Percentiles rank a stretch among this genome's conserved stretches.
Conservation (phyloP, 495 filamentous ascomycete species). For the Cercophora scortea region DNA sequence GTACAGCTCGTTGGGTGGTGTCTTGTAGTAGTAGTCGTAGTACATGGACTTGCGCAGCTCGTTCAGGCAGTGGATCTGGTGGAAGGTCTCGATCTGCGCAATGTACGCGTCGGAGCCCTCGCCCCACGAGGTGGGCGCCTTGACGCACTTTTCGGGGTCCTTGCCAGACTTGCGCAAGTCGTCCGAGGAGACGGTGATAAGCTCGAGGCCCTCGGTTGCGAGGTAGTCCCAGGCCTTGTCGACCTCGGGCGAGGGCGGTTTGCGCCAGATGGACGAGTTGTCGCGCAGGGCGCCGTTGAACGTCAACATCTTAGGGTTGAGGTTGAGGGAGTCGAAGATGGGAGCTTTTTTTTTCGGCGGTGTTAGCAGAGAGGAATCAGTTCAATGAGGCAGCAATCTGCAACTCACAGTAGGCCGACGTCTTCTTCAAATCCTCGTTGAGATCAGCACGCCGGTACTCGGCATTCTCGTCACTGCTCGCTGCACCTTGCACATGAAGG, state of each 20-base stretch:
- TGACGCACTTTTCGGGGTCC: not conserved
- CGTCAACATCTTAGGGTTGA: not conserved
- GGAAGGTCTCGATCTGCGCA: not conserved
- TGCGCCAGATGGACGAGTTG: not conserved
- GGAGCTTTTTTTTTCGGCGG: not conserved
- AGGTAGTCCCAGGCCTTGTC: not conserved
- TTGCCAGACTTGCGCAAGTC: not conserved
- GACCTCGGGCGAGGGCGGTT: not conserved
- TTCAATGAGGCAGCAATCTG: not conserved
- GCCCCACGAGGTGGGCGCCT: not conserved
- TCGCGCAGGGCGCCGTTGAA: not conserved
- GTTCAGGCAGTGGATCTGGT: conserved; percentile 1
- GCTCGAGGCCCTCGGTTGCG: not conserved
- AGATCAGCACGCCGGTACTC: too few relatives aligned
- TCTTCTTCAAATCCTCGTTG: too few relatives aligned
- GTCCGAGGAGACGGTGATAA: not conserved
- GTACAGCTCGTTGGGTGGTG: not conserved
- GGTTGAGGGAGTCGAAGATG: not conserved
- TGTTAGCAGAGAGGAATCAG: not conserved
- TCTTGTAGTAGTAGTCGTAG: not conserved
- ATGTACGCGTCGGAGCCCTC: not conserved
- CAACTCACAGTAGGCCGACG: not conserved
- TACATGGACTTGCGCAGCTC: not conserved
- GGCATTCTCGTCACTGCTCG: too few relatives aligned
- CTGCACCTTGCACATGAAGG: too few relatives aligned